phyloP scores from a whole-genome alignment of 1,284 basidiomycete species.

The Sanguinoderma infundibulare region DNA sequence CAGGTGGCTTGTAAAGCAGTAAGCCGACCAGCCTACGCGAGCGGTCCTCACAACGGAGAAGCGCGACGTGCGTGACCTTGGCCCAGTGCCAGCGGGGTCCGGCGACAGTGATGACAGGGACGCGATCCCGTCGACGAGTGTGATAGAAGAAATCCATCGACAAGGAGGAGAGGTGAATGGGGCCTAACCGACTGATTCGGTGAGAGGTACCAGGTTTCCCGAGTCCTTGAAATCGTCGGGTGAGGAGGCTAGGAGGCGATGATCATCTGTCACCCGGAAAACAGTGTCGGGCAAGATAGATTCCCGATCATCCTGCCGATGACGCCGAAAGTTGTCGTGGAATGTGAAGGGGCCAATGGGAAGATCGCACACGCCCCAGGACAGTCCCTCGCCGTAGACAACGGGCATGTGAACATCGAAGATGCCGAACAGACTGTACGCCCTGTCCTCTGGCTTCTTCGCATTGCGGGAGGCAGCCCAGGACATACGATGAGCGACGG shows the following conservation, averaged over 20 bases:
- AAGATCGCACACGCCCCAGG: neutral
- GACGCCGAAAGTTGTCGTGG: neutral
- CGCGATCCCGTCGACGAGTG: neutral
- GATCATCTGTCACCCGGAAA: neutral
- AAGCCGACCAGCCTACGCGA: neutral
- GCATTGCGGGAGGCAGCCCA: slow-evolving; percentile 17
- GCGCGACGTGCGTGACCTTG: neutral
- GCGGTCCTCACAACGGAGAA: neutral
- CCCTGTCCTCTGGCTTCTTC: slow-evolving; percentile 13
- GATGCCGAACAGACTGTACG: slow-evolving; percentile 22
- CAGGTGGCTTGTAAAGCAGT: neutral
- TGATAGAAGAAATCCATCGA: neutral
- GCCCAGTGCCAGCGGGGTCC: neutral
- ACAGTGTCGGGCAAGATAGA: too few species aligned
- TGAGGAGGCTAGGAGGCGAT: neutral
- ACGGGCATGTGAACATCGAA: slow-evolving; percentile 17
- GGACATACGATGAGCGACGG: slow-evolving; percentile 19
- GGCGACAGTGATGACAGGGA: neutral
- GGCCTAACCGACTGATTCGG: neutral
- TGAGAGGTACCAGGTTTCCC: neutral
- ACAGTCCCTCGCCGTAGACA: slow-evolving; percentile 20
- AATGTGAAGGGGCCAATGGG: neutral
- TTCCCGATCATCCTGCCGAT: too few species aligned
- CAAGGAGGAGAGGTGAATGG: neutral
- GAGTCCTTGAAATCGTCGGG: neutral